Percentiles rank a stretch among this genome's conserved stretches.
phyloP scores from a whole-genome alignment of 2,329 filamentous ascomycete genomes.

The Tothia fuscella region DNA sequence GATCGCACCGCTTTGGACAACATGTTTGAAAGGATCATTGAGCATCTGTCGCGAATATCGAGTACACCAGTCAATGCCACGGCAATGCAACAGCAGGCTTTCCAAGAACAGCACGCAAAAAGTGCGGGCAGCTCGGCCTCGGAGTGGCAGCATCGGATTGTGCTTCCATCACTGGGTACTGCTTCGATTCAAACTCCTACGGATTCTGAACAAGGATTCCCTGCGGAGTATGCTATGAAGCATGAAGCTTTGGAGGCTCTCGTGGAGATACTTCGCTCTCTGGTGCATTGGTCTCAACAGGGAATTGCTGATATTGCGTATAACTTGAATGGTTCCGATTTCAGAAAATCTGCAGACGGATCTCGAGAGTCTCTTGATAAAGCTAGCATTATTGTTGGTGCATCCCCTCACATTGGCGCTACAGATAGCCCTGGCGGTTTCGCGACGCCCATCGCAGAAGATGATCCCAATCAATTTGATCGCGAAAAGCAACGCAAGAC shows the following conservation, averaged over 20 bases:
- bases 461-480: constrained; percentile 89
- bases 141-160: constrained; percentile 82
- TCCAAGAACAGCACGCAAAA: constrained; percentile 64
- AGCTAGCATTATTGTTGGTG: constrained; percentile 47
- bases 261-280: constrained; percentile 75
- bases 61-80: constrained; percentile 67
- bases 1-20: constrained; percentile 87
- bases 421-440: constrained; percentile 8
- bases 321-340: constrained; percentile 22
- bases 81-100: constrained; percentile 68
- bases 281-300: constrained; percentile 87
- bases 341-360: constrained; percentile 44
- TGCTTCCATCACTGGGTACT: constrained; percentile 72
- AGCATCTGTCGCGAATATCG: constrained; percentile 81
- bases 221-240: constrained; percentile 84
- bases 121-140: constrained; percentile 40
- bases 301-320: constrained; percentile 38
- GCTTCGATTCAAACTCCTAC: constrained; percentile 45
- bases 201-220: constrained; percentile 58
- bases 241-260: constrained; percentile 78
- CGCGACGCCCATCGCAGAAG: constrained; percentile 45
- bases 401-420: constrained; percentile 17
- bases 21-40: constrained; percentile 88
- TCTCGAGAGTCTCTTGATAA: constrained; percentile 63
- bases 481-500: constrained; percentile 91